Base-by-base conservation (phyloP, 23 red algal genomes). In the Cyanidium caldarium region DNA sequence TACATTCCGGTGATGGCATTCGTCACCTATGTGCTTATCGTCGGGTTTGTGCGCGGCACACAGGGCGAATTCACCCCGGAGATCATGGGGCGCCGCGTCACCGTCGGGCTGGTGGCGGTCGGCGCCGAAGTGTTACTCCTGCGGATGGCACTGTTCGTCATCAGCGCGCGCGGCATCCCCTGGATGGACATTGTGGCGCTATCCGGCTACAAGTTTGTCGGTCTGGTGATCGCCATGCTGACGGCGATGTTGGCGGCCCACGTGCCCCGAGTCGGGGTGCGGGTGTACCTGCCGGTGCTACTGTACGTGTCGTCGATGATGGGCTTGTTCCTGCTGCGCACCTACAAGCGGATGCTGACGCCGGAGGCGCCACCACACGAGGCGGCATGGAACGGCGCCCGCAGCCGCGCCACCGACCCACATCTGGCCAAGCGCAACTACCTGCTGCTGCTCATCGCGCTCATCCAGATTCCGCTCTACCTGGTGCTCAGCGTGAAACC, bases 151-250 rank as follows among this genome's bases (percentile, higher is more conserved):
- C 66, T 96, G 13, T 96, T 86, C 67, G 72, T 96, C 2, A 70
- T 87, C 43, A 84, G 80, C 45, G 80, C 83, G n/a, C 65, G 73
- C 31, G 40, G 42, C 33, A 70, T 79, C 17, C 74, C 83, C 10
- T 88, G 84, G 80, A 26, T 96, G 44, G 91, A 96, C 75, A 58
- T 96, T 5, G 77, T 96, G 34, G 82, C 91, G 12, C 87, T 81
- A 33, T 76, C 82, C 2, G 91, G 91, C 1, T 96, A 96, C 75
- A 86, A 96, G 38, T 96, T 96, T 80, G 91, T 87, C 19, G 91
- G 91, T 26, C 73, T 96, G 28, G 79, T 84, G 5, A 36, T 88
- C 13, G 67, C 77, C 2, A 86, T 85, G 56, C 38, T 66, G 1
- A 40, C 58, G 0, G 69, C 77, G 7, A 37, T 96, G 1, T 26